Base-by-base conservation (phyloP, 768 basidiomycete species). In the Favolaschia claudopus region DNA sequence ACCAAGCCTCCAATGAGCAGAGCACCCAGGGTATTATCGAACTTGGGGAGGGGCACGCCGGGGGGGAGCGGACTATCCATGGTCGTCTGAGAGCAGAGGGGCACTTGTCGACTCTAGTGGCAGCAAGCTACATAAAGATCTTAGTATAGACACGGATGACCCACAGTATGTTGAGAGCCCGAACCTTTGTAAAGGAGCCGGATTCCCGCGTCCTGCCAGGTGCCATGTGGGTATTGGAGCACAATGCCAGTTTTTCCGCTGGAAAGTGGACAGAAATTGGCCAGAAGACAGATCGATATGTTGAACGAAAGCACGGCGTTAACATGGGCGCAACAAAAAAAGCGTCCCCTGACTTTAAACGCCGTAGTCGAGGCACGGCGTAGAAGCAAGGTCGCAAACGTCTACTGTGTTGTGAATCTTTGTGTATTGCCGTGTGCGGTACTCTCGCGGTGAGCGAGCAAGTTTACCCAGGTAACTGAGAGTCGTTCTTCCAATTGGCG, bases 1-100 rank as follows among this genome's bases (percentile, higher is more conserved):
- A 81, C 62, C 46, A 87, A 73, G 5, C 82, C 81, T 6, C 85
- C 86, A 5, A 59, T 7, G 38, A 59, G 58, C 37, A 59, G 24
- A 12, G 58, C 58, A 13, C 58, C 87, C 3, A 88, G 74, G 0
- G 82, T 85, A 53, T 81, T 79, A 60, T 81, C 78, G 34, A 83
- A 77, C 27, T 67, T 71, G 15, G 73, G 72, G 20, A 70, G 7
- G 2, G 49, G 38, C n/a, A 40, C 39, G 42, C 28, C 27, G 19
- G 53, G 34, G 24, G 13, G 10, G 40, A 22, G 47, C 20, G 27
- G 14, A 27, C 28, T 53, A 43, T 50, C 31, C 50, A 59, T 59
- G 45, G 44, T 40, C 22, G 55, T 44, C 24, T 32, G 48, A 20
- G n/a, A n/a, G n/a, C n/a, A n/a, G n/a, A n/a, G n/a, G 17, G 48